Evolutionary conservation across 306 rosid species (phyloP), one percentile per base, ranked within the genome.

Genomic region (Adenanthera pavonina): DNA sequence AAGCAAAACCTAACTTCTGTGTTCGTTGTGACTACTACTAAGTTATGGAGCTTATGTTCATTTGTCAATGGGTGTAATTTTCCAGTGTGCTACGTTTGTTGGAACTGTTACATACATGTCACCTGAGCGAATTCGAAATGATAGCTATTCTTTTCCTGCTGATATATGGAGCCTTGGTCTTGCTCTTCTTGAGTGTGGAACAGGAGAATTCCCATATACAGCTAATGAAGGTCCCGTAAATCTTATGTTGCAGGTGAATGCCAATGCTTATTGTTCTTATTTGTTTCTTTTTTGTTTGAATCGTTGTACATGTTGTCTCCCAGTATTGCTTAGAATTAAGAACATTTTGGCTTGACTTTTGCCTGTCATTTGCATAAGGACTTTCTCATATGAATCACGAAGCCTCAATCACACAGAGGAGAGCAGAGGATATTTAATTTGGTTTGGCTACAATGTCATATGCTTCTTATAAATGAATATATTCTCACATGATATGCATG

Each of bases 131-230:
- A 95, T 95, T 82, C 90, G 97, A 81, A 95, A 95, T 43, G 94
- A 93, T 77, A 95, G 84, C 85, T 95, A 95, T 88, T 95, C 99
- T 41, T 95, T 92, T 88, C 99, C 98, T 7, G 99, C 99, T 80
- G 97, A 95, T 86, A 93, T 93, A 80, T 95, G 99, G 99, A 95
- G 98, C 88, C 91, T 95, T 69, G 99, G 98, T 68, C 99, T 95
- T 81, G 96, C 98, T 15, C 98, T 95, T 77, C 90, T 95, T 25
- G 97, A 95, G 86, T 92, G 98, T 78, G 99, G 98, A 41, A 95
- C 99, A 0, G 99, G 99, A 86, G 99, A 92, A 90, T 95, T 95
- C 79, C 97, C 99, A 16, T 95, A 93, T 77, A 86, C 98, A 49
- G 96, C 99, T 8, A 92, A 86, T 49, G 97, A 95, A 40, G 99